phyloP scores from a whole-genome alignment of 768 basidiomycete species.

The Neoboletus brunneissimus region DNA sequence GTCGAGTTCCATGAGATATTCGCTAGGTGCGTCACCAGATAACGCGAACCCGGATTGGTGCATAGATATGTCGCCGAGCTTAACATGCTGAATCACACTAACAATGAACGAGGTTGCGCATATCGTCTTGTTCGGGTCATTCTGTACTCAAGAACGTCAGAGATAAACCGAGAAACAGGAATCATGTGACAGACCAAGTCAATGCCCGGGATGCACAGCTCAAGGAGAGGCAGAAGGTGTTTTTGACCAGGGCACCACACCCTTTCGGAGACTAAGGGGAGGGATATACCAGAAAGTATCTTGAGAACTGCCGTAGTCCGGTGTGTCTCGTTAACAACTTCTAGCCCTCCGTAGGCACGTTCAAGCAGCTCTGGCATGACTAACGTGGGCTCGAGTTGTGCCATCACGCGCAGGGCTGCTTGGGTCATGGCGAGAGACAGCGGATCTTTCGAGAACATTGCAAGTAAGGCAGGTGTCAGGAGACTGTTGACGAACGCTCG shows the following conservation, averaged over 20 bases:
- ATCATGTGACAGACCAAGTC: constrained; percentile 58
- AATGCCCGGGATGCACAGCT: constrained; percentile 87
- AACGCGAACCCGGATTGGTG: constrained; percentile 55
- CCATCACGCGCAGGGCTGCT: constrained; percentile 71
- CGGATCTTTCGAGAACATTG: constrained; percentile 88
- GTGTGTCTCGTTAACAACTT: constrained; percentile 93
- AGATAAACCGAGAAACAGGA: neutral
- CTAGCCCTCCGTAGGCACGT: constrained; percentile 87
- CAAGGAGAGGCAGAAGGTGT: constrained; percentile 82
- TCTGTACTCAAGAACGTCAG: constrained; percentile 40
- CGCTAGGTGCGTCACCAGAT: constrained; percentile 50
- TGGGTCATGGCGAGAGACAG: constrained; percentile 81
- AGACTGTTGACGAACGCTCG: constrained; percentile 78
- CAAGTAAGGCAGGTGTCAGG: constrained; percentile 81
- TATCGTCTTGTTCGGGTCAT: constrained; percentile 77
- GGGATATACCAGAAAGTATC: constrained; percentile 72
- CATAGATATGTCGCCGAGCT: constrained; percentile 72
- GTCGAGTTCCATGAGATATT: constrained; percentile 55
- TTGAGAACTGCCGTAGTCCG: constrained; percentile 89
- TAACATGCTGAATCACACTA: constrained; percentile 69
- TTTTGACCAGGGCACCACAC: constrained; percentile 86
- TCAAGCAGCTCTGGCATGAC: constrained; percentile 92
- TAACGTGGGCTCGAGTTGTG: constrained; percentile 75
- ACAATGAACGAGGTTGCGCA: constrained; percentile 79
- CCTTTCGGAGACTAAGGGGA: constrained; percentile 72